Evolutionary conservation across 2,329 filamentous ascomycete species (phyloP).

Genomic region (Penicillium sumatraense): DNA sequence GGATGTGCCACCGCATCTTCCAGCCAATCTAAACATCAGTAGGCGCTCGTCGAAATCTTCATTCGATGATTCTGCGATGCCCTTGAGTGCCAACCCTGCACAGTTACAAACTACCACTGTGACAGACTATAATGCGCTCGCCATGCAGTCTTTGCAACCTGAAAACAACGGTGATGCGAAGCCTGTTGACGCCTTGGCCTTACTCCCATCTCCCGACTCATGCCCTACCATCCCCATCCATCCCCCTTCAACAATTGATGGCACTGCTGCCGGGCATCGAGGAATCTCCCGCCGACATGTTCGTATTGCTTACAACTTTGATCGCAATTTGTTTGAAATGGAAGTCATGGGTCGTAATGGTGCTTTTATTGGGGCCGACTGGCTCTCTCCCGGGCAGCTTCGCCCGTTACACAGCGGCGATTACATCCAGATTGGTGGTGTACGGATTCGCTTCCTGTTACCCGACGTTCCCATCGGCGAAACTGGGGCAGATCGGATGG

Average conservation of each 20-base stretch:
- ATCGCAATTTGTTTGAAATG: slow-evolving; percentile 61
- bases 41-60: slow-evolving; percentile 58
- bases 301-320: slow-evolving; percentile 64
- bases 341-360: slow-evolving; percentile 64
- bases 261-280: slow-evolving; percentile 55
- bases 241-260: slow-evolving; percentile 54
- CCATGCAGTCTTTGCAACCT: slow-evolving; percentile 46
- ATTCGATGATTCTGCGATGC: slow-evolving; percentile 41
- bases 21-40: slow-evolving; percentile 41
- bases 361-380: slow-evolving; percentile 59
- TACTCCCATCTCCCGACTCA: slow-evolving; percentile 57
- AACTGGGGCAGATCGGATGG: slow-evolving; percentile 52
- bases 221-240: slow-evolving; percentile 65
- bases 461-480: slow-evolving; percentile 56
- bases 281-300: slow-evolving; percentile 67
- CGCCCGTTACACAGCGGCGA: slow-evolving; percentile 60
- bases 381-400: slow-evolving; percentile 52
- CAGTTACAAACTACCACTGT: slow-evolving; percentile 39
- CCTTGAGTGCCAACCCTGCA: slow-evolving; percentile 42
- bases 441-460: slow-evolving; percentile 61
- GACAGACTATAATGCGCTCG: slow-evolving; percentile 52
- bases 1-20: slow-evolving; percentile 45
- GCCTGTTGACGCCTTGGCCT: slow-evolving; percentile 51
- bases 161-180: slow-evolving; percentile 43
- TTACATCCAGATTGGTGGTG: slow-evolving; percentile 63